Percentiles rank a stretch among this genome's conserved stretches.
Evolutionary conservation across 192 early-diverging fungal species (phyloP).

Genomic region (Backusella sp.): DNA sequence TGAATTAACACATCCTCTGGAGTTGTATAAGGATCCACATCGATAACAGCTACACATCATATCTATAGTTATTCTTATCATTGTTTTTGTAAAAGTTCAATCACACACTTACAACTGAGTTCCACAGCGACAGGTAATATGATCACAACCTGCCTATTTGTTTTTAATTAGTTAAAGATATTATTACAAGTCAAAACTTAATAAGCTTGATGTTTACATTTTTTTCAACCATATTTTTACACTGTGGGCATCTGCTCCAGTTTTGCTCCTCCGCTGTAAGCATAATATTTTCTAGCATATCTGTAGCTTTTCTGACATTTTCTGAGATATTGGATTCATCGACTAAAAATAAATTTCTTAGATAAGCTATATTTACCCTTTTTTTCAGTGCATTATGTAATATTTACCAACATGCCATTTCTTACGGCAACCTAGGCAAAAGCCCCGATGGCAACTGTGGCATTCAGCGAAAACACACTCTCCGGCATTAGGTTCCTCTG

Average conservation of each 20-base stretch:
- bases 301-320: neutral
- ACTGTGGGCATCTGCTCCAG: neutral
- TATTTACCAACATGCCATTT: slow-evolving; percentile 1
- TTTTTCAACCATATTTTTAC: neutral
- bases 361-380: neutral
- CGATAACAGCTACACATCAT: neutral
- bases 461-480: neutral
- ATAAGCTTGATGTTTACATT: neutral
- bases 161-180: neutral
- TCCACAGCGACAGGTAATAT: neutral
- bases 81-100: neutral
- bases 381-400: neutral
- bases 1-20: neutral
- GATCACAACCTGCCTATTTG: neutral
- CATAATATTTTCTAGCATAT: neutral
- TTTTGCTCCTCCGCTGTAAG: neutral
- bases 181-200: neutral
- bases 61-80: neutral
- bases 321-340: neutral
- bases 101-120: neutral
- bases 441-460: neutral
- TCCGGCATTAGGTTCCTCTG: neutral
- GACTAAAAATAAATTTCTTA: neutral
- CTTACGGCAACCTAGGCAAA: neutral
- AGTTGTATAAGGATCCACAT: neutral